Evolutionary conservation across 345 rosid species (phyloP), one percentile per base, ranked within the genome.

Genomic region (Eucalyptus urophylla): DNA sequence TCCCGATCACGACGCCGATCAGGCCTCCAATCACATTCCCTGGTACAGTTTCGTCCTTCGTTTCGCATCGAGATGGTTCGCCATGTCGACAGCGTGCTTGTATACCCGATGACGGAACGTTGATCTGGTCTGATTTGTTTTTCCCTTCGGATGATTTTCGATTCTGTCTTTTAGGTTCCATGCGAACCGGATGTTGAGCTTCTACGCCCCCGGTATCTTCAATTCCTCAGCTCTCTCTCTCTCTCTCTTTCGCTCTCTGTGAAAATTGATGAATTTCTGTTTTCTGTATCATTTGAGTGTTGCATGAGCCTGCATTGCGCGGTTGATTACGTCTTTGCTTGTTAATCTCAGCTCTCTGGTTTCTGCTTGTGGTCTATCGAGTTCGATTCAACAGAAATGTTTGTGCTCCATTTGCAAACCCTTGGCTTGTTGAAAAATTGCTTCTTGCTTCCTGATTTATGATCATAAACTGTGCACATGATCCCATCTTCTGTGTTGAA

Each of bases 131-230:
- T 80, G 80, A 88, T 86, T 29, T 87, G 1, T 9, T 19, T 76
- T 11, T 33, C 24, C 45, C 83, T 37, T 76, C 47, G 14, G 83
- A 76, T 76, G 83, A 21, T 76, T 37, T 40, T 40, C 53, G 31
- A 3, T 87, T 49, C 88, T 87, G 37, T 72, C 65, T 56, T 90
- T 4, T 87, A 97, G 99, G 99, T 97, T 91, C 92, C 99, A 97
- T 88, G 99, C 99, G 88, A 97, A 97, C 90, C 96, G 99, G 88
- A 97, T 97, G 99, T 87, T 97, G 88, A 97, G 99, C 95, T 97
- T 97, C 95, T 96, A 94, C 87, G 99, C 99, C 47, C 98, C 99
- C 47, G 99, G 99, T 97, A 90, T 87, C 96, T 92, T 37, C 67
- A 25, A 17, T 27, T 51, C 72, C 27, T 49, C 58, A 29, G 56